Percentiles rank a stretch among this genome's conserved stretches.
Conservation (phyloP, 2,329 filamentous ascomycete genomes). For the Ceratocystis alfenasii region DNA sequence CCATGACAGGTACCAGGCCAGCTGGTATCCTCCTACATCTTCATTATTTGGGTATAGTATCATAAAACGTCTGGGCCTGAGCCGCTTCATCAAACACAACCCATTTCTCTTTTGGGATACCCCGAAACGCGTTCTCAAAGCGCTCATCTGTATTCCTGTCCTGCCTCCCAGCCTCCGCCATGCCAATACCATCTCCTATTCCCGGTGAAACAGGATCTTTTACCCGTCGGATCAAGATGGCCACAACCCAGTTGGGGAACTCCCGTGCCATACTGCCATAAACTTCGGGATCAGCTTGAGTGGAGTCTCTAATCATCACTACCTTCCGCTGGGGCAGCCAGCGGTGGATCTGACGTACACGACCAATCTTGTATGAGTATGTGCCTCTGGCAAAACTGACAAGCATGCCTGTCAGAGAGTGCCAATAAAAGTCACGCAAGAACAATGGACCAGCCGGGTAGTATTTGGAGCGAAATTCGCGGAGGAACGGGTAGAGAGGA, state of each 20-base stretch:
- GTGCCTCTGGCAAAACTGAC: conserved; percentile 69
- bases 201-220: conserved; percentile 36
- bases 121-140: conserved; percentile 74
- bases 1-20: not conserved
- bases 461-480: conserved; percentile 54
- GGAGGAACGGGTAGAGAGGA: conserved; percentile 82
- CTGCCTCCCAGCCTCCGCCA: conserved; percentile 52
- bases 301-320: conserved; percentile 80
- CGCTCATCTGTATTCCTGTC: conserved; percentile 61
- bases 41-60: not conserved
- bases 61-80: conserved; percentile 17
- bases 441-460: conserved; percentile 73
- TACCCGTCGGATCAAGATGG: conserved; percentile 79
- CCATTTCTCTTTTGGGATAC: conserved; percentile 60
- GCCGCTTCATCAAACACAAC: conserved; percentile 67
- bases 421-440: conserved; percentile 74
- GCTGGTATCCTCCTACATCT: not conserved
- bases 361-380: conserved; percentile 71
- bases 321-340: conserved; percentile 73
- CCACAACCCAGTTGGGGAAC: conserved; percentile 63
- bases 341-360: conserved; percentile 62
- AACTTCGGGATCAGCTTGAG: conserved; percentile 79
- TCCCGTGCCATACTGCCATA: conserved; percentile 66
- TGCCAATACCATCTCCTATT: conserved; percentile 31
- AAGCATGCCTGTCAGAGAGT: conserved; percentile 69